Base-by-base conservation (phyloP, 768 basidiomycete genomes). In the Termitomyces sp. region DNA sequence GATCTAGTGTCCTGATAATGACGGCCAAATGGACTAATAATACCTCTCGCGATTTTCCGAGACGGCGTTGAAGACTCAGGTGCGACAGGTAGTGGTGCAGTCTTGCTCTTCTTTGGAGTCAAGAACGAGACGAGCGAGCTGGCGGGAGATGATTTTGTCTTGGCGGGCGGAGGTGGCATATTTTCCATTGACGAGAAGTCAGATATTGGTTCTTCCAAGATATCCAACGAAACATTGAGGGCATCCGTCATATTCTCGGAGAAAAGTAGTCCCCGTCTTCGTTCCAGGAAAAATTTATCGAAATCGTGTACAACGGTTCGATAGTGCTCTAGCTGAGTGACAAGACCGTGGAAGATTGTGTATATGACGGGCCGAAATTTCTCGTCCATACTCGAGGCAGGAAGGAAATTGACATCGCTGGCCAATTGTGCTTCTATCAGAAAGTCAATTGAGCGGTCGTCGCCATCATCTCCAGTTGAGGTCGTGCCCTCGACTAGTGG, bases 201-300 rank as follows among this genome's bases (percentile, higher is more conserved):
- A 41, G 62, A 61, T 57, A 60, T 68, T 12, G 75, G 68, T 52
- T 83, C 79, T 17, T 81, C 75, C 2, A 77, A 73, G 23, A 89
- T 69, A 56, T 94, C 87, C 54, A 94, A 73, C 14, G 77, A 79
- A 46, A 93, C 74, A 45, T 79, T 87, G 56, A 98, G 75, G 3
- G 95, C 95, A 64, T 98, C 96, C 7, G 86, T 89, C 37, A 97
- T 73, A 67, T 94, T 94, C 71, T 97, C 94, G 3, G 89, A 88
- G 70, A 96, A 97, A 17, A 96, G 72, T 9, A 98, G 77, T 1
- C 94, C 95, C 66, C 88, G 89, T 17, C 96, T 81, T 37, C 96
- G 82, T 70, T 98, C 92, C 1, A 84, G 69, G 3, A 98, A 81
- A 64, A 83, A 91, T 65, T 80, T 81, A 73, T 98, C 94, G 66